Conservation (phyloP, 345 rosid species). For the Ceriops decandra region DNA sequence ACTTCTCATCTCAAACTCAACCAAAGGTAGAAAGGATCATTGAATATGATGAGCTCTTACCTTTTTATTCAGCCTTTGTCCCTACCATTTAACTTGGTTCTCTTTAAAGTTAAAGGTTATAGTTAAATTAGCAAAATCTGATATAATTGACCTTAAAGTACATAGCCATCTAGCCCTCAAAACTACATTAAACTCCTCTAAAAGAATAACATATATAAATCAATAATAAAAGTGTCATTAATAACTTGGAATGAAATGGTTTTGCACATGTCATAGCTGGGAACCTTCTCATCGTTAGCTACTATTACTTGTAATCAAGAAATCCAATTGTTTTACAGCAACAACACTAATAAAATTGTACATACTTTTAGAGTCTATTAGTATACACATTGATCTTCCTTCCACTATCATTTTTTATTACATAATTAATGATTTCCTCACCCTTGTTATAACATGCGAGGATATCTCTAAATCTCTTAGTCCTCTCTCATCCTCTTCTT, state of each 20-base stretch:
- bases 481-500: not conserved
- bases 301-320: not conserved
- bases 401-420: not conserved
- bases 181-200: not conserved
- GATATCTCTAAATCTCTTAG: too few species aligned
- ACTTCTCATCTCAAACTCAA: not conserved
- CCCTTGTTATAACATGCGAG: not conserved
- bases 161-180: not conserved
- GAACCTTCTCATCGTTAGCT: not conserved
- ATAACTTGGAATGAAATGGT: not conserved
- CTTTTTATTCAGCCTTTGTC: not conserved
- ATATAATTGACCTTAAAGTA: not conserved
- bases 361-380: not conserved
- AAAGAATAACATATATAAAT: not conserved
- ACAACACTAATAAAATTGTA: not conserved
- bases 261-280: not conserved
- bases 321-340: not conserved
- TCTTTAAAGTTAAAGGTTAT: not conserved
- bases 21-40: not conserved
- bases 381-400: not conserved
- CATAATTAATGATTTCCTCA: not conserved
- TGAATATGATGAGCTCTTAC: not conserved
- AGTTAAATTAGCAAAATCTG: not conserved
- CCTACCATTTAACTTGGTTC: not conserved
- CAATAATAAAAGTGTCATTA: not conserved